Evolutionary conservation across 2,329 filamentous ascomycete species (phyloP), one percentile per base, ranked within the genome.

Genomic region (Diplodia scrobiculata): DNA sequence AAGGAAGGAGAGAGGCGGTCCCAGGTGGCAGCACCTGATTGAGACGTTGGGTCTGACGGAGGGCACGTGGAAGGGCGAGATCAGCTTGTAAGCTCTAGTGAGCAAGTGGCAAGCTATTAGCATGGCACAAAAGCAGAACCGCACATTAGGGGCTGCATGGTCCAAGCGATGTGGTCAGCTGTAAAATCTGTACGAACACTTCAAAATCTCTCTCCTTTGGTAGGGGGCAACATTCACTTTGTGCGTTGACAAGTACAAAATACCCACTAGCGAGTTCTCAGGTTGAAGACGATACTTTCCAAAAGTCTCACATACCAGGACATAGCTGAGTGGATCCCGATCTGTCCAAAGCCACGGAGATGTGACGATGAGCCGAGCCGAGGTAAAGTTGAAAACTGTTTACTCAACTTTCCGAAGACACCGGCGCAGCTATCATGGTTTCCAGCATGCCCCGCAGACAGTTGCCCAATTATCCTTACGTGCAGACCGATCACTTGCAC

Each of bases 61-160:
- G 59, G 92, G 91, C 47, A 92, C 91, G 62, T 98, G 92, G 89
- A 91, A 92, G 83, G 89, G 88, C 58, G 92, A 98, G 82, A 97
- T 98, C 76, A 87, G 84, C 68, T 75, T 93, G 76, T 91, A 86
- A 70, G 41, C 47, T 6, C 21, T 7, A 11, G 54, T 21, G 36
- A n/a, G 4, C 3, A 32, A 59, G 5, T 25, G 29, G 45, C 27
- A 17, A n/a, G 14, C 34, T 10, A 19, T 1, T 19, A 36, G 41
- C 17, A 50, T 21, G 29, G 19, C 7, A 17, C 17, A 50, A 50
- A 34, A 62, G 5, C 6, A 47, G 10, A 32, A 55, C 10, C 11
- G 5, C n/a, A 19, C 41, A 50, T 36, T n/a, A 36, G 9, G 58
- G 58, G n/a, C 10, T 19, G 19, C 14, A 62, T 25, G 45, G 21